phyloP scores from a whole-genome alignment of 257 asterid genomes.

The Ligustrum vulgare region DNA sequence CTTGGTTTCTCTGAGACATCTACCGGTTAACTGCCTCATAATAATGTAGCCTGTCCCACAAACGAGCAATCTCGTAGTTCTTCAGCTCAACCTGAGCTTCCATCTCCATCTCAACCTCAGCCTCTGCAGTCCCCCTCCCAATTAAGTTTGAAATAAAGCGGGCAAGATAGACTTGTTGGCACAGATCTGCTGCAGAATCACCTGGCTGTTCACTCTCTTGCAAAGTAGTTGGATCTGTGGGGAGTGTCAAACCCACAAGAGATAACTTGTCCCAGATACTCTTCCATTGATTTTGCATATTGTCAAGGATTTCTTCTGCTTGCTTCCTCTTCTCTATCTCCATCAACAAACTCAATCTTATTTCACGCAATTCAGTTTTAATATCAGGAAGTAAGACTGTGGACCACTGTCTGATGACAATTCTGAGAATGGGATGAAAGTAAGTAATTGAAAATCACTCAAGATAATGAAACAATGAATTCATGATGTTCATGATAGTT shows the following conservation, averaged over 20 bases:
- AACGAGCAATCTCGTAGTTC: constrained; percentile 80
- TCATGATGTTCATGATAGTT: constrained; percentile 2
- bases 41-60: constrained; percentile 79
- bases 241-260: constrained; percentile 66
- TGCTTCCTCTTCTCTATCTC: constrained; percentile 86
- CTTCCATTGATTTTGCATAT: constrained; percentile 62
- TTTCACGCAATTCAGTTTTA: constrained; percentile 75
- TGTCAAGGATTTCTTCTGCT: constrained; percentile 70
- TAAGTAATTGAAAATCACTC: constrained; percentile 19
- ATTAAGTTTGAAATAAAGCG: constrained; percentile 70
- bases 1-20: constrained; percentile 98
- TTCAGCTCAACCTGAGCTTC: constrained; percentile 75
- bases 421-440: constrained; percentile 54
- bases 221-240: constrained; percentile 45
- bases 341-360: constrained; percentile 62
- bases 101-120: constrained; percentile 83
- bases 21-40: constrained; percentile 90
- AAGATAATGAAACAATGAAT: constrained; percentile 11
- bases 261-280: constrained; percentile 57
- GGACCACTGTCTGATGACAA: constrained; percentile 66
- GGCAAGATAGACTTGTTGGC: constrained; percentile 60
- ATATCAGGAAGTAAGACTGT: constrained; percentile 44
- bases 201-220: constrained; percentile 49
- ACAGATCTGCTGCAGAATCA: constrained; percentile 55
- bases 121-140: constrained; percentile 89